Evolutionary conservation across 1,284 basidiomycete genomes (phyloP), one percentile per base, ranked within the genome.

Genomic region (Cerrena zonata): DNA sequence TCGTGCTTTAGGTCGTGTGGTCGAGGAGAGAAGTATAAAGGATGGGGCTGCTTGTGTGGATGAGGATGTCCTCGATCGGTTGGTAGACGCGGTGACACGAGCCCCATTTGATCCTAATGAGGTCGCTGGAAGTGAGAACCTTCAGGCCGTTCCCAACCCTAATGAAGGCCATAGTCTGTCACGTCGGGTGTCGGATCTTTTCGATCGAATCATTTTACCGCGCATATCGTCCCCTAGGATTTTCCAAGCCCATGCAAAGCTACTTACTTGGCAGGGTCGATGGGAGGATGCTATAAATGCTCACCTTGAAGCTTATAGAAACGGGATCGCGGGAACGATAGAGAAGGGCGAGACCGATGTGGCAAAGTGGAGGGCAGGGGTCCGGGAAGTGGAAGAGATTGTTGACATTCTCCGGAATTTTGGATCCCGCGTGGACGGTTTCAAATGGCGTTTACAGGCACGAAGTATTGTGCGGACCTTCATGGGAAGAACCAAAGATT

Each of bases 381-480:
- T 89, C n/a, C 61, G 65, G 12, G 89, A 92, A 62, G 82, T 95
- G 11, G 80, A 85, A 63, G 91, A 94, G 34, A 74, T 91, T 11
- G 88, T 94, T 22, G 91, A 90, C 58, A 75, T 90, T 24, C 70
- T 98, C 61, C 75, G 80, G 57, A 91, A 91, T 65, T 82, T 94
- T 50, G 93, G 92, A 1, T 82, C 87, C 23, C 79, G 82, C 50
- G 79, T 79, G 34, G 72, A 69, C 39, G 77, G 75, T 23, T 69
- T 66, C 61, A 82, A 82, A 62, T 97, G 94, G 92, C 77, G 75
- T 64, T 80, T 90, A 65, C 91, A 95, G 69, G 92, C 86, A 37
- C 78, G 88, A 51, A 95, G 91, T 54, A 75, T 98, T 51, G 80
- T 98, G 49, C 76, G 94, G 63, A 88, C 85, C 39, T 98, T 97